Evolutionary conservation across 2,329 filamentous ascomycete genomes (phyloP).

Genomic region (Colletotrichum godetiae): DNA sequence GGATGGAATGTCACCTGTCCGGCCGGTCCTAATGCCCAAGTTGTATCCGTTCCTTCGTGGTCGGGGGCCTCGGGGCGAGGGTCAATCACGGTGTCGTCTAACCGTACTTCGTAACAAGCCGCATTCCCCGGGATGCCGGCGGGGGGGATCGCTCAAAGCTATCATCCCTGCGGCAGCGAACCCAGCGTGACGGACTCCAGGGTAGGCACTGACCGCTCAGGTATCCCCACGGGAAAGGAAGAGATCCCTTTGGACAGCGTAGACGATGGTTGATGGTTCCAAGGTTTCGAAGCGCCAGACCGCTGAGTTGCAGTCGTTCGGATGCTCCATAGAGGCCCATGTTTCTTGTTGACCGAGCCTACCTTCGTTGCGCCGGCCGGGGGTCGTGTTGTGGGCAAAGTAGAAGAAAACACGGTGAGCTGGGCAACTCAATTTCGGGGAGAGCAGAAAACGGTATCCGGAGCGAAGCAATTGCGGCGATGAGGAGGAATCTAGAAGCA

Average conservation of each 20-base stretch:
- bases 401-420: conserved; percentile 2
- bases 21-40: neutral
- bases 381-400: neutral
- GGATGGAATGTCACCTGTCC: conserved; percentile 7
- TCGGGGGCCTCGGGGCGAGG: neutral
- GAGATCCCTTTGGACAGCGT: conserved; percentile 24
- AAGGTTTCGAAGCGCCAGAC: conserved; percentile 14
- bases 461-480: neutral
- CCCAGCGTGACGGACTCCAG: conserved; percentile 11
- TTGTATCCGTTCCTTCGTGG: neutral
- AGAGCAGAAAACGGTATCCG: neutral
- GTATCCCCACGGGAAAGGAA: conserved; percentile 22
- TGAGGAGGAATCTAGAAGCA: neutral
- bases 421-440: conserved; percentile 5
- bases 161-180: conserved; percentile 23
- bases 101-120: conserved; percentile 12
- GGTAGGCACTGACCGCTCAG: conserved; percentile 27
- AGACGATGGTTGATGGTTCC: conserved; percentile 8
- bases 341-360: conserved; percentile 7
- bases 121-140: conserved; percentile 26
- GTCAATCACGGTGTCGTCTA: neutral
- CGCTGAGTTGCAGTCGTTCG: conserved; percentile 8
- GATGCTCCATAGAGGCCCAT: conserved; percentile 7
- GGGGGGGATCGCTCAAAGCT: conserved; percentile 14
- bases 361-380: neutral